Evolutionary conservation across 352 stramenopile species (phyloP).

Genomic region (Globisporangium parvum): DNA sequence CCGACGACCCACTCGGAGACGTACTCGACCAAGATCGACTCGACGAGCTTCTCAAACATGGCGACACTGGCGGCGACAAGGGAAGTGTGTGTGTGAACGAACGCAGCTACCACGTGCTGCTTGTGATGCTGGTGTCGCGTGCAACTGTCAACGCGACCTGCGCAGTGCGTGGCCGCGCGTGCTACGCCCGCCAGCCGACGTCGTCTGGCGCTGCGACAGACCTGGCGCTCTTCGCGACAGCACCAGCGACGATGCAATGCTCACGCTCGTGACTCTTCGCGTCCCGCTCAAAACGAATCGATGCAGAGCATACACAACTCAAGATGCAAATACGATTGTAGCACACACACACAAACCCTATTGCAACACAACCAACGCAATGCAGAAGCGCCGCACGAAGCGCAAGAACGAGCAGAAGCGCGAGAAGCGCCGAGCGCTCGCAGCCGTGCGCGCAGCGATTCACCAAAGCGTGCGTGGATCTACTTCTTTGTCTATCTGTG

Average conservation of each 20-base stretch:
- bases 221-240: background rate
- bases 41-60: slow-evolving; percentile 86
- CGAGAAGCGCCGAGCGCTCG: slow-evolving; percentile 57
- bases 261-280: too few relatives aligned
- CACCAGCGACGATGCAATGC: background rate
- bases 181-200: background rate
- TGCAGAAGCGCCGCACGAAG: slow-evolving; percentile 38
- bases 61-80: background rate
- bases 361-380: too few relatives aligned
- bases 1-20: slow-evolving; percentile 83
- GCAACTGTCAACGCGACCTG: background rate
- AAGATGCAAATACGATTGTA: background rate
- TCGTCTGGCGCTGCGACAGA: background rate
- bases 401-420: slow-evolving; percentile 82
- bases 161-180: too few relatives aligned
- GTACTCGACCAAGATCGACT: slow-evolving; percentile 83
- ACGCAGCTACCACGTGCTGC: too few relatives aligned
- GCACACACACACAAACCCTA: slow-evolving; percentile 8
- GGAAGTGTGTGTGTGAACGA: too few relatives aligned
- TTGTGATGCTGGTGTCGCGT: background rate
- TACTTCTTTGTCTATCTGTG: background rate
- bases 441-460: slow-evolving; percentile 45
- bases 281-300: background rate
- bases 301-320: background rate
- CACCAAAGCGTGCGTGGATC: slow-evolving; percentile 23